phyloP scores from a whole-genome alignment of 163 green algal species.

The Volvox carteri region DNA sequence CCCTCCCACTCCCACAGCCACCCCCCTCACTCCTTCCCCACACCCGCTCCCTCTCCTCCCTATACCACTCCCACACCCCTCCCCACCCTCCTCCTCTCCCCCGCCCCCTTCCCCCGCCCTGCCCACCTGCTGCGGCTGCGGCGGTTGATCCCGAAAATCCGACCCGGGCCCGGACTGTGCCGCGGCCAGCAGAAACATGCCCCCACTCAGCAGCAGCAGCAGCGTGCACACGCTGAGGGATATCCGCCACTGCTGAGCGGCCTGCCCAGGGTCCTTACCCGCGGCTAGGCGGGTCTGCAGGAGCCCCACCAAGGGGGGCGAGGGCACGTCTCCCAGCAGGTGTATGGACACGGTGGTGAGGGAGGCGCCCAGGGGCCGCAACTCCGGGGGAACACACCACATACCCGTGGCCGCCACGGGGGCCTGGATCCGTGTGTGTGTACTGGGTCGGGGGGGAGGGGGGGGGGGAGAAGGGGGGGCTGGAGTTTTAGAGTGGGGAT shows the following conservation, averaged over 20 bases:
- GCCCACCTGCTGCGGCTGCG: not conserved
- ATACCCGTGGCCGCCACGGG: conserved; percentile 84
- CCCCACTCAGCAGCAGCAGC: conserved; percentile 67
- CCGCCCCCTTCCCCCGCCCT: not conserved
- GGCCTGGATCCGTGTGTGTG: conserved; percentile 57
- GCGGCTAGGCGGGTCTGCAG: conserved; percentile 81
- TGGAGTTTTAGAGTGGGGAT: not conserved
- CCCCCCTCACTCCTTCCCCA: not conserved
- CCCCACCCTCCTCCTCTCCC: not conserved
- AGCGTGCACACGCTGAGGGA: conserved; percentile 73
- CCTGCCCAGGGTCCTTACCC: conserved; percentile 52
- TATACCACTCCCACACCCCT: not conserved
- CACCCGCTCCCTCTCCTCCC: not conserved
- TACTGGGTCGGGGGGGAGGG: not conserved
- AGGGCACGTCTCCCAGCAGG: conserved; percentile 94
- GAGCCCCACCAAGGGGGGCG: conserved; percentile 86
- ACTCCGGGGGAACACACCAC: conserved; percentile 86
- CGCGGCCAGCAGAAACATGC: conserved; percentile 62
- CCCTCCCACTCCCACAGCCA: not conserved
- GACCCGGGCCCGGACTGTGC: conserved; percentile 13
- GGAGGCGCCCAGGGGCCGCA: conserved; percentile 88
- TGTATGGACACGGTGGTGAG: conserved; percentile 91
- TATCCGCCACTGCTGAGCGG: conserved; percentile 66
- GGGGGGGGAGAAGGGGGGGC: conserved; percentile 1
- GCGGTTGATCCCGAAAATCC: conserved; percentile 47